Percentiles rank a stretch among this genome's conserved stretches.
phyloP scores from a whole-genome alignment of 2,329 filamentous ascomycete species.

The Scedosporium aurantiacum region DNA sequence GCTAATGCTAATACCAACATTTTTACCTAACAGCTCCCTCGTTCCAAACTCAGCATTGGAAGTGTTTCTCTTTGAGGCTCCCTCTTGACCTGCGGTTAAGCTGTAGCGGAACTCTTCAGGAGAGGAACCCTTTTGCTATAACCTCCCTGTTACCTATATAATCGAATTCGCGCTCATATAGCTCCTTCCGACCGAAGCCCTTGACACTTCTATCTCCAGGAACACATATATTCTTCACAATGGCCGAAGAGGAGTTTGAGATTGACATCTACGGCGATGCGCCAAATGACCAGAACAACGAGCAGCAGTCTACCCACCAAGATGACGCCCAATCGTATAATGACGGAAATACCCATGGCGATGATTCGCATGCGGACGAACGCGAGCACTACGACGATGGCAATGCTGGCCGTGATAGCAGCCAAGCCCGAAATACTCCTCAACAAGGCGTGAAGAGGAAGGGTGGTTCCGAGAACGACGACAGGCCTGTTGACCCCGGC shows the following conservation, averaged over 20 bases:
- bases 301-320: conserved; percentile 24
- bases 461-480: conserved; percentile 38
- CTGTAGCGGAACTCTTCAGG: no score
- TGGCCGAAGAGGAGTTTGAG: conserved; percentile 63
- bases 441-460: conserved; percentile 49
- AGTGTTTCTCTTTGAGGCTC: not conserved
- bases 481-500: conserved; percentile 45
- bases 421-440: conserved; percentile 28
- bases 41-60: not conserved
- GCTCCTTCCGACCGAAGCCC: no score
- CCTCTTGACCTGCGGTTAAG: not conserved
- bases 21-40: not conserved
- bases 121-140: no score
- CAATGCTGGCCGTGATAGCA: conserved; percentile 23
- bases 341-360: conserved; percentile 14
- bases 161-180: no score
- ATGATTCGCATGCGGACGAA: conserved; percentile 27
- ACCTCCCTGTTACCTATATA: no score
- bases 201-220: no score
- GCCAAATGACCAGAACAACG: conserved; percentile 31
- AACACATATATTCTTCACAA: conserved; percentile 21
- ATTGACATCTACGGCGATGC: conserved; percentile 60
- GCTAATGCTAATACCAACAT: conserved; percentile 3
- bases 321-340: conserved; percentile 16
- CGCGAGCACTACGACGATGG: conserved; percentile 20